Conservation (phyloP, 2,329 filamentous ascomycete species). For the Chrysoporthe cubensis region DNA sequence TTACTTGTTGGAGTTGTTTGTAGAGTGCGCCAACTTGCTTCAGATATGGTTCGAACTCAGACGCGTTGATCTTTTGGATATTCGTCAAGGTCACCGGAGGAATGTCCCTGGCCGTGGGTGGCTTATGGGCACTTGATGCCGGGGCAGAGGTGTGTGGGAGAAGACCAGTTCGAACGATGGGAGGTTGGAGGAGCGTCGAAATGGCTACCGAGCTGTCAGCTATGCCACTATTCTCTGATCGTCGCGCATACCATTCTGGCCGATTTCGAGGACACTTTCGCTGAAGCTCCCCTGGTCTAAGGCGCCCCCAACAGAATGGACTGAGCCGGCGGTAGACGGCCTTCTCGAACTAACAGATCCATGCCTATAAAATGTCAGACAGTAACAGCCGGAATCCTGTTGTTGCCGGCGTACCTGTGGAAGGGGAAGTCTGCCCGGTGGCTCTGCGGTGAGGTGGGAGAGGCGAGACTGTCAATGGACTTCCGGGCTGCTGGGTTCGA, state of each 20-base stretch:
- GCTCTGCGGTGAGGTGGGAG: slow-evolving; percentile 52
- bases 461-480: slow-evolving; percentile 67
- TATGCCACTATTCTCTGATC: not conserved
- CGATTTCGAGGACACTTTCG: slow-evolving; percentile 68
- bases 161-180: slow-evolving; percentile 86
- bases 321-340: slow-evolving; percentile 85
- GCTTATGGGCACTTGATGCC: slow-evolving; percentile 72
- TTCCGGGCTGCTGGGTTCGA: slow-evolving; percentile 62
- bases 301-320: slow-evolving; percentile 83
- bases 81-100: slow-evolving; percentile 91
- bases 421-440: slow-evolving; percentile 61
- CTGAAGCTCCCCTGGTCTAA: slow-evolving; percentile 67
- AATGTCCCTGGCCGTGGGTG: slow-evolving; percentile 86
- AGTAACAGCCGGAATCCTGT: not conserved
- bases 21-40: slow-evolving; percentile 85
- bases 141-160: slow-evolving; percentile 77
- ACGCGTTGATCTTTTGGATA: slow-evolving; percentile 77
- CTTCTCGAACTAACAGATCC: slow-evolving; percentile 52
- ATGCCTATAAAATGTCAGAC: slow-evolving; percentile 20
- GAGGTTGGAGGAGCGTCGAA: slow-evolving; percentile 87
- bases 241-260: slow-evolving; percentile 72
- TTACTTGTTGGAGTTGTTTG: slow-evolving; percentile 83
- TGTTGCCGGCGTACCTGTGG: slow-evolving; percentile 53
- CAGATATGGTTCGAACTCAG: slow-evolving; percentile 83
- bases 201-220: slow-evolving; percentile 63